Base-by-base conservation (phyloP, 192 early-diverging fungal species). In the Backusella psychrophila region DNA sequence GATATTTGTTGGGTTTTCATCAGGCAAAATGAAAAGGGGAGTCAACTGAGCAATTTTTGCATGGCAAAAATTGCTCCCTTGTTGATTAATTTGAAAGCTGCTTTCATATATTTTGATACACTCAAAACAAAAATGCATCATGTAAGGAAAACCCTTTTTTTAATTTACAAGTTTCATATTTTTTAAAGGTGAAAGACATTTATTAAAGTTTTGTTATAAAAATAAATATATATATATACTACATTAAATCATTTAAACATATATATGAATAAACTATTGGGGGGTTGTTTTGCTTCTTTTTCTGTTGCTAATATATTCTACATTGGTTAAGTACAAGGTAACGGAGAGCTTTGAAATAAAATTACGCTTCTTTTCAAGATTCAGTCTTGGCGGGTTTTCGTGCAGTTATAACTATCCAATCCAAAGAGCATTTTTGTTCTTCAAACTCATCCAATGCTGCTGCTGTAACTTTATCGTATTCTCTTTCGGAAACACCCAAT, bases 401-500 rank as follows among this genome's bases (percentile, higher is more conserved):
- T 19, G 80, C 80, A 0, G 65, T 78, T 34, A 33, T 59, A 41
- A 81, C 69, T 49, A 21, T 69, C 80, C 80, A 81, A 23, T 63
- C 33, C 7, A 77, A 41, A 66, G 39, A 71, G 53, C 73, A 74
- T 11, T 49, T 12, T 21, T 75, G 39, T 33, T 78, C 78, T 1
- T 83, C 82, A 59, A 83, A 77, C 66, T 83, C 82, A 23, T 80
- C 72, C 72, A 83, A 46, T 7, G 82, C 82, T 31, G 67, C 68
- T 29, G 52, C 19, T 15, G 66, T 59, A 19, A 80, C 69, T 15
- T 39, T 53, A 53, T 83, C 82, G 46, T 80, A 79, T 33, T 79
- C 72, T 21, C 73, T 41, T 34, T 65, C 34, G 7, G 75, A 46
- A 35, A 83, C 70, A 35, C 75, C 75, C 12, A 74, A 49, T 67